Evolutionary conservation across 345 rosid genomes (phyloP).

Genomic region (Trapa bicornis): DNA sequence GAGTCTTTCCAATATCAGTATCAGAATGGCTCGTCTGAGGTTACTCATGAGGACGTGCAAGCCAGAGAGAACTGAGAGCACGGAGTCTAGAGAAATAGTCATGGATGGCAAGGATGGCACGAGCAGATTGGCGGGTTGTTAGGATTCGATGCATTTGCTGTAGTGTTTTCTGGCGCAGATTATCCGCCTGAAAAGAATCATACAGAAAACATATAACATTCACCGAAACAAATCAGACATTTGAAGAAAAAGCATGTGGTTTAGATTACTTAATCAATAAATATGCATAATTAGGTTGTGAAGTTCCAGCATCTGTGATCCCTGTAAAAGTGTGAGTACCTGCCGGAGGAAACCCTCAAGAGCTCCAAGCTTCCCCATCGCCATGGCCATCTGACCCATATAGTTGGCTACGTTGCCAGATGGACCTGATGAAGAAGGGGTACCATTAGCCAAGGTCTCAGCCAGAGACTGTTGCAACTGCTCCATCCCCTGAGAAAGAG

Average conservation of each 20-base stretch:
- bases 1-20: no score
- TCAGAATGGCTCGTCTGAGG: no score
- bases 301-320: no score
- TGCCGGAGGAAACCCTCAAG: background rate
- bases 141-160: constrained; percentile 53
- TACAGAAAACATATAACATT: no score
- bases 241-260: no score
- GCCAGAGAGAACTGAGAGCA: constrained; percentile 57
- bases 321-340: background rate
- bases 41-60: constrained; percentile 31
- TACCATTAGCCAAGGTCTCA: constrained; percentile 31
- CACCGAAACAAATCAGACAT: no score
- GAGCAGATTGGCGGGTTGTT: constrained; percentile 60
- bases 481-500: constrained; percentile 55
- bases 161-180: constrained; percentile 50
- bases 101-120: constrained; percentile 47
- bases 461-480: constrained; percentile 70
- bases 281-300: no score
- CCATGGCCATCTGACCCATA: constrained; percentile 6
- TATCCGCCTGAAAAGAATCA: constrained; percentile 33
- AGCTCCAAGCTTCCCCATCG: constrained; percentile 5
- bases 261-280: no score
- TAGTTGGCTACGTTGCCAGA: background rate
- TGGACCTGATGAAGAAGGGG: constrained; percentile 14
- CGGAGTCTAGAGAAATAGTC: constrained; percentile 55